Evolutionary conservation across 1,284 basidiomycete species (phyloP), one percentile per base, ranked within the genome.

Genomic region (Afroboletus lepidellus): DNA sequence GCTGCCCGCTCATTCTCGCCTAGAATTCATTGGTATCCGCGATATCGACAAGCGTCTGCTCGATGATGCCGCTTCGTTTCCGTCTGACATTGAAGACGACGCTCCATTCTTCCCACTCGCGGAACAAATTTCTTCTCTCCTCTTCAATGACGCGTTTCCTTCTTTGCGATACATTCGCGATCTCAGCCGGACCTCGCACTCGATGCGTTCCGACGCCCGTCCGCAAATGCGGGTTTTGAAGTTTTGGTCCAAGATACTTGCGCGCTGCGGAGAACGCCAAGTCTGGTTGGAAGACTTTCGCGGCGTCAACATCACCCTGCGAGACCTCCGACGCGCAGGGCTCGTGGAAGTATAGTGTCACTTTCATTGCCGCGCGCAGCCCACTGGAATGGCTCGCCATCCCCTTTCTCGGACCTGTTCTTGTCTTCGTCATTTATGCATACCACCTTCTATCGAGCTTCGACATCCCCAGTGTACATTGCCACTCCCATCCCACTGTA

Each of bases 21-120:
- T 89, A 15, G 71, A 81, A 63, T 74, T 88, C 51, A 88, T 89
- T 55, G 86, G 84, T 13, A 81, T 89, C 50, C 76, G 85, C 25
- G 85, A 85, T 59, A 80, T 89, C 61, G 81, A 87, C 64, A 77
- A 78, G 55, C 75, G 85, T 48, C 69, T 88, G 42, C 67, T 59
- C 61, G 73, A 74, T 30, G 74, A 74, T 37, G 71, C 74, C 15
- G 55, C 59, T 2, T 62, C 62, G 20, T 68, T 69, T 46, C 64
- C 67, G 1, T 60, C 56, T 6, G 62, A 66, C 45, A 62, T 66
- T 11, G 66, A 62, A 56, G 66, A 66, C 32, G 71, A 74, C 36
- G 72, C 76, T 38, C 76, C 79, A 15, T 87, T 84, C 64, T 89
- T 88, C 66, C 76, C 78, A 59, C 73, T 89, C 37, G 70, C 75